phyloP scores from a whole-genome alignment of 495 filamentous ascomycete genomes.

The Ramalina peruviana region DNA sequence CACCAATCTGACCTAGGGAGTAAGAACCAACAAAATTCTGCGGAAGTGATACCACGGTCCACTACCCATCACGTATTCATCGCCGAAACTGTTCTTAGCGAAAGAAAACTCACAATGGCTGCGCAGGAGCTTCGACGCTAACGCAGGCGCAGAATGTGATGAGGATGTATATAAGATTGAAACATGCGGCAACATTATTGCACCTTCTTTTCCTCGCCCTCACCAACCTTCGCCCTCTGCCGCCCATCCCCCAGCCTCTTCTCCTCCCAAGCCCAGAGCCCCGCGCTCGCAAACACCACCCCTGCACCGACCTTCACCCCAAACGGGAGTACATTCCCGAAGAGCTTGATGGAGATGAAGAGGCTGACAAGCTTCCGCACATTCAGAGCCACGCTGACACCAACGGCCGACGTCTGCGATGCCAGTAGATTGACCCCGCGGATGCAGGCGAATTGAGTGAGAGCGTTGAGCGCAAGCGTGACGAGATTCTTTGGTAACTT shows the following conservation, averaged over 20 bases:
- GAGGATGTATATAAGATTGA: too few relatives aligned
- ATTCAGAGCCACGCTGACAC: conserved; percentile 91
- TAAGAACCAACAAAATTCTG: too few relatives aligned
- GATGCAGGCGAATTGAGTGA: conserved; percentile 91
- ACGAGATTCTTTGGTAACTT: conserved; percentile 55
- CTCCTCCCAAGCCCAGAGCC: conserved; percentile 72
- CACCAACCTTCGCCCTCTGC: conserved; percentile 21
- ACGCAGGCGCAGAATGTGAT: too few relatives aligned
- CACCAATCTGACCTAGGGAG: too few relatives aligned
- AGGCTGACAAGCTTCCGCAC: conserved; percentile 89
- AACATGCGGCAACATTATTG: neutral
- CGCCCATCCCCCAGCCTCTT: conserved; percentile 19
- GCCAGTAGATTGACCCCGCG: conserved; percentile 85
- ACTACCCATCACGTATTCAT: too few relatives aligned
- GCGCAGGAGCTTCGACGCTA: too few relatives aligned
- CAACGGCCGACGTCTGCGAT: conserved; percentile 74
- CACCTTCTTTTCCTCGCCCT: conserved; percentile 3
- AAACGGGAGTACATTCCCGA: conserved; percentile 64
- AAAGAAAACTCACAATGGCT: too few relatives aligned
- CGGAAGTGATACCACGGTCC: too few relatives aligned
- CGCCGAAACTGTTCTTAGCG: too few relatives aligned
- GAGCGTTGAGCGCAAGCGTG: conserved; percentile 62
- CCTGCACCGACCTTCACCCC: conserved; percentile 68
- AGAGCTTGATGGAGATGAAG: conserved; percentile 79
- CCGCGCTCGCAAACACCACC: conserved; percentile 79